Percentiles rank a stretch among this genome's conserved stretches.
Evolutionary conservation across 768 basidiomycete species (phyloP).

Genomic region (Panaeolus cyanescens): DNA sequence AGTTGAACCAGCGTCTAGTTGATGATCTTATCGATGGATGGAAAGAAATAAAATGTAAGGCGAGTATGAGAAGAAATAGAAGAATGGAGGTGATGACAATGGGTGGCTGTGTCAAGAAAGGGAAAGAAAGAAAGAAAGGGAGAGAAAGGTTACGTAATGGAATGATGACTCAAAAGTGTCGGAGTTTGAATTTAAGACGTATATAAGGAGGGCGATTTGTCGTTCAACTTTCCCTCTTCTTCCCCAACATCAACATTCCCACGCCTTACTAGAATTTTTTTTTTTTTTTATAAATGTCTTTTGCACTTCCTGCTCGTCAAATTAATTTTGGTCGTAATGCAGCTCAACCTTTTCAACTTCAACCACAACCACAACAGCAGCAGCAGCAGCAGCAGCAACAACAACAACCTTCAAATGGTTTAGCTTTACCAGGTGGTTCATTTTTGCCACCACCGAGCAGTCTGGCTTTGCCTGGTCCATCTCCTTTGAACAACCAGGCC

Average conservation of each 20-base stretch:
- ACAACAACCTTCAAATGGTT: slow-evolving; percentile 42
- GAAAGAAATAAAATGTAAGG: background rate
- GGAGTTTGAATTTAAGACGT: slow-evolving; percentile 47
- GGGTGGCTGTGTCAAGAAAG: slow-evolving; percentile 1
- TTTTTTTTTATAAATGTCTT: slow-evolving; percentile 44
- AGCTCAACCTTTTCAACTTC: slow-evolving; percentile 41
- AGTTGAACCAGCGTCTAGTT: background rate
- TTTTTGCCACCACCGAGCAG: slow-evolving; percentile 42
- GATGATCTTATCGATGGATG: slow-evolving; percentile 1
- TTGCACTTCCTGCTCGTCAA: slow-evolving; percentile 76
- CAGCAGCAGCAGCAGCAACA: slow-evolving; percentile 40
- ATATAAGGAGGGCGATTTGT: slow-evolving; percentile 43
- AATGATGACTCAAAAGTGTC: slow-evolving; percentile 35
- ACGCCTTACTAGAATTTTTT: slow-evolving; percentile 37
- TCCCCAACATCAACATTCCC: slow-evolving; percentile 42
- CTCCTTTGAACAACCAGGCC: slow-evolving; percentile 58
- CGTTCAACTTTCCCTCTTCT: slow-evolving; percentile 28
- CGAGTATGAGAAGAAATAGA: background rate
- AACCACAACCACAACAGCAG: slow-evolving; percentile 45
- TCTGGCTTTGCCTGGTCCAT: slow-evolving; percentile 53
- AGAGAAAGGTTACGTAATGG: slow-evolving; percentile 48
- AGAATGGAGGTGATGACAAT: slow-evolving; percentile 1
- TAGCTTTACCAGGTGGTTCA: slow-evolving; percentile 62
- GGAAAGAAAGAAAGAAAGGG: slow-evolving; percentile 34
- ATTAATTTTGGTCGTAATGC: slow-evolving; percentile 73